Percentiles rank a stretch among this genome's conserved stretches.
These are phyloP conservation scores for Crassisporium funariophilum DNA, from an alignment of 768 basidiomycete genomes.

Conservation along the genomic window DNA sequence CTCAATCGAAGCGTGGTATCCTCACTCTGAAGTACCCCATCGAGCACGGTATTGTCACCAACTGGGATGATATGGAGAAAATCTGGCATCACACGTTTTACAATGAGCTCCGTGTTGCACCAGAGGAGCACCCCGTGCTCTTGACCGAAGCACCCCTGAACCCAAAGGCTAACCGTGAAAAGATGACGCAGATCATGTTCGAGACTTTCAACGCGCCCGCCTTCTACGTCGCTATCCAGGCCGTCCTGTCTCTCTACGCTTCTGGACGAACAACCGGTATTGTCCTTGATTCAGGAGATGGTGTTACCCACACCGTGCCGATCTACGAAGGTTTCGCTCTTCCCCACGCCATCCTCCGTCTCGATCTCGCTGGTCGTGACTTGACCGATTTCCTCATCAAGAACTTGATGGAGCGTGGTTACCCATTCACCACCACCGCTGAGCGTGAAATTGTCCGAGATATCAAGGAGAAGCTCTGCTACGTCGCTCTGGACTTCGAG, in stretches of 20 bases:
- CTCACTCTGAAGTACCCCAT: constrained; percentile 92
- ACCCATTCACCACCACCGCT: constrained; percentile 91
- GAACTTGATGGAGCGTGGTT: constrained; percentile 88
- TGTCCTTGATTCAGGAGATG: constrained; percentile 95
- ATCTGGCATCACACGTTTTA: constrained; percentile 99
- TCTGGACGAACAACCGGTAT: constrained; percentile 95
- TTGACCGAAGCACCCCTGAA: constrained; percentile 92
- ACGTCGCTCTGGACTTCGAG: constrained; percentile 93
- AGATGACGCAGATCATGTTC: constrained; percentile 97
- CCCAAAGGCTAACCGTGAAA: constrained; percentile 91
- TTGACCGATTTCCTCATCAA: constrained; percentile 84
- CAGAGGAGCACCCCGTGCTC: constrained; percentile 90
- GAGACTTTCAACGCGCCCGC: constrained; percentile 94
- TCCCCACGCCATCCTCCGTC: constrained; percentile 90
- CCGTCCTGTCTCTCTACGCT: constrained; percentile 88
- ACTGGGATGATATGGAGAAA: constrained; percentile 99
- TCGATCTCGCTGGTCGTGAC: constrained; percentile 93
- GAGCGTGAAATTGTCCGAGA: constrained; percentile 95
- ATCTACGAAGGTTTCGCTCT: constrained; percentile 95
- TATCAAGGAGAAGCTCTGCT: constrained; percentile 97
- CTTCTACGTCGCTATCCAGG: constrained; percentile 92
- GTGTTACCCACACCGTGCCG: constrained; percentile 94
- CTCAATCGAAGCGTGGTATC: constrained; percentile 77
- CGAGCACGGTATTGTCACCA: constrained; percentile 93
- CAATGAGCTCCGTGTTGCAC: constrained; percentile 92